A percentile compares a stretch with the other conserved stretches of the same genome.
Evolutionary conservation across 306 rosid genomes (phyloP).

Genomic region (Boehmeria nivea): DNA sequence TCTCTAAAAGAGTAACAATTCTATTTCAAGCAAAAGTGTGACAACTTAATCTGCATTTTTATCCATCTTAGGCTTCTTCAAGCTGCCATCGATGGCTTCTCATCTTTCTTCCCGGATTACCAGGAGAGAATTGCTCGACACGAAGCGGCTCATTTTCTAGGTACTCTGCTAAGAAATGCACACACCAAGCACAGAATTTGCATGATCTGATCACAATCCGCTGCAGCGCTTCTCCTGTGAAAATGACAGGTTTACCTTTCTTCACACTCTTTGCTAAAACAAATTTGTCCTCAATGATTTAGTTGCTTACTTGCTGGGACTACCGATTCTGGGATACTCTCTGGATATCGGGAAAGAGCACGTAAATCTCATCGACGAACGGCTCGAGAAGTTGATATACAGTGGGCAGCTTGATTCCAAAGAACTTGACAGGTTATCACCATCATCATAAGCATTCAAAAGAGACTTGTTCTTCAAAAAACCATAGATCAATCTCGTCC

Average conservation of each 20-base stretch:
- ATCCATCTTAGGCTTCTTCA: constrained; percentile 68
- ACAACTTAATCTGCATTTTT: constrained; percentile 19
- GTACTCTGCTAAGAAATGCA: constrained; percentile 26
- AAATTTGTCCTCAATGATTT: constrained; percentile 13
- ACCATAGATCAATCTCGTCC: too few species aligned
- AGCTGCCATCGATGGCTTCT: constrained; percentile 82
- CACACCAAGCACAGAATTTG: too few species aligned
- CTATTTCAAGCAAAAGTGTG: constrained; percentile 19
- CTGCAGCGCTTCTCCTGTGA: constrained; percentile 4
- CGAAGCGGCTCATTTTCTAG: constrained; percentile 93
- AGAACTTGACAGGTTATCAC: constrained; percentile 63
- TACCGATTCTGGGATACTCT: constrained; percentile 76
- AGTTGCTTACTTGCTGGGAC: constrained; percentile 90
- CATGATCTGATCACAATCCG: constrained; percentile 2
- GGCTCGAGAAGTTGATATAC: constrained; percentile 75
- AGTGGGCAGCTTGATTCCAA: constrained; percentile 85
- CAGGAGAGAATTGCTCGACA: constrained; percentile 87
- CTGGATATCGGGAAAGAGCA: constrained; percentile 94
- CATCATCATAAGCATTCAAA: too few species aligned
- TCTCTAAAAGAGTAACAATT: neutral
- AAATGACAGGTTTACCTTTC: constrained; percentile 30
- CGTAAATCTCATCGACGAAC: constrained; percentile 83
- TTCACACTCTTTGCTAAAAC: constrained; percentile 6
- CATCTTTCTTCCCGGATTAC: constrained; percentile 83
- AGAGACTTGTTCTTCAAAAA: too few species aligned